Percentiles rank a stretch among this genome's conserved stretches.
phyloP scores from a whole-genome alignment of 805 yeast species.

The Nakazawaea siamensis region DNA sequence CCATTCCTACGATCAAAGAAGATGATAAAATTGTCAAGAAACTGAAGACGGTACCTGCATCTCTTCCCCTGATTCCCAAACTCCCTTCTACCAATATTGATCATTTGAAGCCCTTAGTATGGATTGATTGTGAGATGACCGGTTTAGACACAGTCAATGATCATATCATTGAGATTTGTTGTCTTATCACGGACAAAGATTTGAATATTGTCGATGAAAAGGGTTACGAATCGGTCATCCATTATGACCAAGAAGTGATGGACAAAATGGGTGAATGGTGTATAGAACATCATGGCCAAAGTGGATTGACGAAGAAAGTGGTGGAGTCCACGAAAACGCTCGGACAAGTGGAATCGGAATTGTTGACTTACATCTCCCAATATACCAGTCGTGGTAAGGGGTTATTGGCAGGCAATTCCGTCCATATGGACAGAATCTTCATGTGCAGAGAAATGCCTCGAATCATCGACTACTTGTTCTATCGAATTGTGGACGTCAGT shows the following conservation, averaged over 20 bases:
- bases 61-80: slow-evolving; percentile 2
- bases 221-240: slow-evolving; percentile 80
- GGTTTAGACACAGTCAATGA: slow-evolving; percentile 81
- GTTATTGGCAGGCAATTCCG: slow-evolving; percentile 82
- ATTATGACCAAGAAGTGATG: slow-evolving; percentile 51
- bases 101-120: slow-evolving; percentile 44
- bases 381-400: slow-evolving; percentile 52
- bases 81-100: slow-evolving; percentile 10
- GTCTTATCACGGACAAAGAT: slow-evolving; percentile 80
- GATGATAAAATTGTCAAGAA: slow-evolving; percentile 1
- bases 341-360: slow-evolving; percentile 54
- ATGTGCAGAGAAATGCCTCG: slow-evolving; percentile 78
- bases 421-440: slow-evolving; percentile 86
- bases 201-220: slow-evolving; percentile 57
- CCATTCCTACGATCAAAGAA: no score
- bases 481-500: slow-evolving; percentile 88
- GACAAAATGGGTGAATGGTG: slow-evolving; percentile 89
- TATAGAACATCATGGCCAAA: slow-evolving; percentile 62
- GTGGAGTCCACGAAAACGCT: slow-evolving; percentile 46
- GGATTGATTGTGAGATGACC: slow-evolving; percentile 99
- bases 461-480: slow-evolving; percentile 51
- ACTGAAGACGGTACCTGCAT: background rate
- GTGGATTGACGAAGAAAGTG: slow-evolving; percentile 74
- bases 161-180: slow-evolving; percentile 84
- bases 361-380: slow-evolving; percentile 51